Base-by-base conservation (phyloP, 1,284 basidiomycete genomes). In the Veloboletus limbatus region DNA sequence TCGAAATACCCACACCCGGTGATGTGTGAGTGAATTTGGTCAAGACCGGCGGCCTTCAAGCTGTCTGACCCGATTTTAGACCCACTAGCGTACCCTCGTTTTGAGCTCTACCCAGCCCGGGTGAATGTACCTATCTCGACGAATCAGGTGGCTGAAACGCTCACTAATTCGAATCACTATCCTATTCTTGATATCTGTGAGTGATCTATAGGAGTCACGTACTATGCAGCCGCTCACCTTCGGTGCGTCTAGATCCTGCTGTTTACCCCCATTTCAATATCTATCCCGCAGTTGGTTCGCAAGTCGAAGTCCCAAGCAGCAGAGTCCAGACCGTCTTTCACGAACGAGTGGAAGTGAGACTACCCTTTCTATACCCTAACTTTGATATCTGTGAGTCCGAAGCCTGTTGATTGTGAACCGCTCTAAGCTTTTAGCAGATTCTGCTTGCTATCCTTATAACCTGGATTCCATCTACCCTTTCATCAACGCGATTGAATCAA, bases 41-140 rank as follows among this genome's bases (percentile, higher is more conserved):
- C 17, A 10, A 25, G n/a, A 22, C 14, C 7, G 17, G 16, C 8
- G 14, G 14, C 21, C 41, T 20, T n/a, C n/a, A n/a, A n/a, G n/a
- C n/a, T 22, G 13, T 33, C 49, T 63, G 22, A 65, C 34, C 17
- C 3, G 8, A 13, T 35, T 43, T 11, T 43, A 74, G 76, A 75
- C 52, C 59, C 63, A 14, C 48, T 66, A 9, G 65, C 63, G 8
- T 78, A 77, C 53, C 75, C 76, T 42, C 52, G 67, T 57, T 69
- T 77, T 31, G 69, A 76, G 27, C 54, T 78, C 26, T 78, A 78
- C 40, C 74, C 76, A 6, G 49, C 40, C 20, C 24, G 31, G 38
- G 39, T 31, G 27, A 49, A 45, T 4, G n/a, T 2, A 30, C 13
- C 38, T 20, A 14, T 22, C 26, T 39, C 5, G n/a, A 40, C 27